Evolutionary conservation across 768 basidiomycete genomes (phyloP).

Genomic region (Sarcodon sp.): DNA sequence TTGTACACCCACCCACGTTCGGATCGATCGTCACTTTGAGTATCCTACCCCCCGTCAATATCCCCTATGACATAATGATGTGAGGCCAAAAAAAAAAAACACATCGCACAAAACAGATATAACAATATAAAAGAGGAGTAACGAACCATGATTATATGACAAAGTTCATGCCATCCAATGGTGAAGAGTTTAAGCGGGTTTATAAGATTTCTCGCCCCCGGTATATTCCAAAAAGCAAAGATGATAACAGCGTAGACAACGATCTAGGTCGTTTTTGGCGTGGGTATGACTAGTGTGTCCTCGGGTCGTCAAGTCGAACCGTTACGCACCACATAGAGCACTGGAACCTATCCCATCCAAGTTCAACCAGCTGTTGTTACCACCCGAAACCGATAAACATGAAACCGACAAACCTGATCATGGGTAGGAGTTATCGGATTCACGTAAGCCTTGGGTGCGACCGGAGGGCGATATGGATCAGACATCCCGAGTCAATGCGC

Average conservation of each 20-base stretch:
- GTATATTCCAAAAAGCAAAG: conserved; percentile 83
- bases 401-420: conserved; percentile 45
- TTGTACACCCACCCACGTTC: conserved; percentile 61
- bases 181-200: conserved; percentile 80
- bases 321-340: conserved; percentile 62
- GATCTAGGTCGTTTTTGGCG: conserved; percentile 30
- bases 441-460: conserved; percentile 18
- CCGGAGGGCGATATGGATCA: conserved; percentile 16
- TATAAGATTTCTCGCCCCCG: conserved; percentile 65
- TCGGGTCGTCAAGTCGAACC: neutral
- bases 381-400: conserved; percentile 11
- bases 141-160: conserved; percentile 67
- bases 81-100: neutral
- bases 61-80: conserved; percentile 33
- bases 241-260: conserved; percentile 79
- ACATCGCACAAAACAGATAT: conserved; percentile 1
- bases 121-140: conserved; percentile 2
- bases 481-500: too few species aligned
- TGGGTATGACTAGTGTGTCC: neutral
- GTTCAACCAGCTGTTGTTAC: conserved; percentile 6
- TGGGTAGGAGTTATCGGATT: conserved; percentile 48
- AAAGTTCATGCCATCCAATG: conserved; percentile 83
- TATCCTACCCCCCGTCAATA: conserved; percentile 70
- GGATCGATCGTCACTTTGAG: conserved; percentile 77
- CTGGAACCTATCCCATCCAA: conserved; percentile 39